A percentile compares a stretch with the other conserved stretches of the same genome.
Evolutionary conservation across 140 eudicot species (phyloP).

Genomic region (Flaveria floridana): DNA sequence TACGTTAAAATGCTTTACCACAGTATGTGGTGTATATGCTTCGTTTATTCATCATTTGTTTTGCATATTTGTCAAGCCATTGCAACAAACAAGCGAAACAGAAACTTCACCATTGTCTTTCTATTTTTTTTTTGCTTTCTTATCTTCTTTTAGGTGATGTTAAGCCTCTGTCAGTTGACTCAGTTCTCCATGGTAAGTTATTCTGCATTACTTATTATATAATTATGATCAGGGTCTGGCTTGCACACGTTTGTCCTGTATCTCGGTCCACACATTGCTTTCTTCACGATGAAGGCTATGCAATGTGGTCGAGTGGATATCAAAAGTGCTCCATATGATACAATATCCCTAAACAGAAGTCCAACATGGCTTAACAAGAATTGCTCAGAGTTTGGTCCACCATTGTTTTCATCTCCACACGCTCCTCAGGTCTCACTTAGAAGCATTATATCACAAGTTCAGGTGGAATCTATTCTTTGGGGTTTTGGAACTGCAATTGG

Average conservation of each 20-base stretch:
- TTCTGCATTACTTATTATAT: neutral
- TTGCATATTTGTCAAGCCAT: neutral
- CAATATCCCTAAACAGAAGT: constrained; percentile 51
- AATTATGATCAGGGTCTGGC: constrained; percentile 29
- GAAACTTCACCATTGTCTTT: neutral
- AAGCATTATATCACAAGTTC: constrained; percentile 71
- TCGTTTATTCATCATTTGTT: neutral
- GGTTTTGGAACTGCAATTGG: constrained; percentile 81
- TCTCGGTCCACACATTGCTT: constrained; percentile 77
- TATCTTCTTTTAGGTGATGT: too few relatives aligned
- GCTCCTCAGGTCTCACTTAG: constrained; percentile 51
- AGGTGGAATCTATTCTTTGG: constrained; percentile 70
- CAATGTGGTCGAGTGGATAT: constrained; percentile 82
- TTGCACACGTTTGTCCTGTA: constrained; percentile 75
- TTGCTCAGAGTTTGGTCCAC: constrained; percentile 66
- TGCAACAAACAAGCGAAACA: neutral
- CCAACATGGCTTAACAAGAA: constrained; percentile 72
- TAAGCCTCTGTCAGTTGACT: neutral
- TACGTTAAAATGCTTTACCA: neutral
- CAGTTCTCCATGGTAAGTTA: neutral
- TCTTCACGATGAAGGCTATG: constrained; percentile 69
- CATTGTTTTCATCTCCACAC: constrained; percentile 40
- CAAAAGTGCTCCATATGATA: constrained; percentile 73
- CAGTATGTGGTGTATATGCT: neutral
- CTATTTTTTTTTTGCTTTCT: neutral